Percentiles rank a stretch among this genome's conserved stretches.
Conservation (phyloP, 495 filamentous ascomycete genomes). For the Aspergillus affinis region DNA sequence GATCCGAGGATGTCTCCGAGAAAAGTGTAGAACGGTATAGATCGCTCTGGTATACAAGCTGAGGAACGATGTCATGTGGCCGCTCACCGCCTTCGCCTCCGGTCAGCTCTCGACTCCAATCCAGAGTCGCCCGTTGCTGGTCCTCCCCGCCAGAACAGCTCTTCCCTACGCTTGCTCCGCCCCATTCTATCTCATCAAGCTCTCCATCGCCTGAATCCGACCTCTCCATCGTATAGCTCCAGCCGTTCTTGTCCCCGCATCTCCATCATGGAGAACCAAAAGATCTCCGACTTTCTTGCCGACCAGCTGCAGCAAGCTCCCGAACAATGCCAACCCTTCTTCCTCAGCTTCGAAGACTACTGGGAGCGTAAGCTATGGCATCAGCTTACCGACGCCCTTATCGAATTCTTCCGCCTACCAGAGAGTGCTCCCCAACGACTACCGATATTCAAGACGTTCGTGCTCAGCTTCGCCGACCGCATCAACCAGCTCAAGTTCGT, state of each 20-base stretch:
- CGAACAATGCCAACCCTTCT: conserved; percentile 79
- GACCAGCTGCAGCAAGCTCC: conserved; percentile 83
- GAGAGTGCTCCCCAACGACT: conserved; percentile 82
- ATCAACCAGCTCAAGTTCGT: conserved; percentile 99
- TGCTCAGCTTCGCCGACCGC: conserved; percentile 93
- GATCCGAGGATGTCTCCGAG: not conserved
- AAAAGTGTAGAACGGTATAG: not conserved
- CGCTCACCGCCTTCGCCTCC: not conserved
- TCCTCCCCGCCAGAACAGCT: not conserved
- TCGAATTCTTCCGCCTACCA: conserved; percentile 83
- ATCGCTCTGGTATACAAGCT: not conserved
- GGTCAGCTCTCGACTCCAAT: not conserved
- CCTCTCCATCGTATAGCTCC: not conserved
- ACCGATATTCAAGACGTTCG: conserved; percentile 88
- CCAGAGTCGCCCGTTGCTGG: not conserved
- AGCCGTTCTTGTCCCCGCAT: conserved; percentile 10
- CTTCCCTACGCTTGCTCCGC: not conserved
- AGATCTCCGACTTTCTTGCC: conserved; percentile 86
- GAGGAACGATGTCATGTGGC: not conserved
- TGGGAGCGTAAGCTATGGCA: conserved; percentile 99
- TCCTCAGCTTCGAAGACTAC: conserved; percentile 91
- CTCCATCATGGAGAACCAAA: conserved; percentile 72
- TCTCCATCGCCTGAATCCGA: not conserved
- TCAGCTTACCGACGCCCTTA: conserved; percentile 85
- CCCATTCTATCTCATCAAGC: conserved; percentile 2